Percentiles rank a stretch among this genome's conserved stretches.
phyloP scores from a whole-genome alignment of 2,329 filamentous ascomycete species.

The Cladosporium sp. region DNA sequence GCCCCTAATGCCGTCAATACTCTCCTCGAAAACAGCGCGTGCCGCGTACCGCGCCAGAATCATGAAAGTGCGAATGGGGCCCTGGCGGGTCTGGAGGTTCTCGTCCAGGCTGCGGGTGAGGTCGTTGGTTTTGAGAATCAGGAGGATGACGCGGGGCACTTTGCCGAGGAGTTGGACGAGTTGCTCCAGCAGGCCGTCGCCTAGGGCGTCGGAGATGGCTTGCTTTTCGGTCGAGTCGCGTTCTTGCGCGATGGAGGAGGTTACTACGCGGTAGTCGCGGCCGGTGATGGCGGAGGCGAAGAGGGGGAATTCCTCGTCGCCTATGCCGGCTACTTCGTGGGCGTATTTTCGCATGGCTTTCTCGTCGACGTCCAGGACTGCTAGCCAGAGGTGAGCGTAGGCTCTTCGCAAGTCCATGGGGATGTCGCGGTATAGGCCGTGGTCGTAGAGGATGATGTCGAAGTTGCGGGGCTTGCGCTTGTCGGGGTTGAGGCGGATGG shows the following conservation, averaged over 20 bases:
- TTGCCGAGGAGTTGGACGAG: slow-evolving; percentile 82
- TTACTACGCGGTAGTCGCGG: slow-evolving; percentile 76
- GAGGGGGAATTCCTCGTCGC: slow-evolving; percentile 83
- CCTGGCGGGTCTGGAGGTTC: slow-evolving; percentile 68
- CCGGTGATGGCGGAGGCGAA: slow-evolving; percentile 97
- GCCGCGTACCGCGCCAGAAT: slow-evolving; percentile 62
- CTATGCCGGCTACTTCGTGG: slow-evolving; percentile 81
- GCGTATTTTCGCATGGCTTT: slow-evolving; percentile 81
- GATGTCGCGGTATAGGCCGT: slow-evolving; percentile 93
- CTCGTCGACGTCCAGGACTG: slow-evolving; percentile 87
- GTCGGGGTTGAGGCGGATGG: slow-evolving; percentile 70
- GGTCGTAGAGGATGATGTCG: slow-evolving; percentile 93
- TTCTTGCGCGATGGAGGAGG: slow-evolving; percentile 48
- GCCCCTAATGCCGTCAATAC: slow-evolving; percentile 48
- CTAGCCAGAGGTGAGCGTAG: slow-evolving; percentile 96
- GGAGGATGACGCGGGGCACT: slow-evolving; percentile 84
- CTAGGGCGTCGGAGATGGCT: slow-evolving; percentile 75
- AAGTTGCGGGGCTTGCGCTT: slow-evolving; percentile 67
- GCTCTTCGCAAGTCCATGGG: slow-evolving; percentile 70
- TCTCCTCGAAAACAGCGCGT: slow-evolving; percentile 57
- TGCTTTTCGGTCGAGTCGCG: slow-evolving; percentile 76
- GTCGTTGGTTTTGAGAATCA: slow-evolving; percentile 98
- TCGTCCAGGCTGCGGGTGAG: slow-evolving; percentile 91
- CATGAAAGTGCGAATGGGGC: slow-evolving; percentile 57
- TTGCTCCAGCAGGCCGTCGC: slow-evolving; percentile 82